phyloP scores from a whole-genome alignment of 257 asterid species.

The Fraxinus cuspidata region DNA sequence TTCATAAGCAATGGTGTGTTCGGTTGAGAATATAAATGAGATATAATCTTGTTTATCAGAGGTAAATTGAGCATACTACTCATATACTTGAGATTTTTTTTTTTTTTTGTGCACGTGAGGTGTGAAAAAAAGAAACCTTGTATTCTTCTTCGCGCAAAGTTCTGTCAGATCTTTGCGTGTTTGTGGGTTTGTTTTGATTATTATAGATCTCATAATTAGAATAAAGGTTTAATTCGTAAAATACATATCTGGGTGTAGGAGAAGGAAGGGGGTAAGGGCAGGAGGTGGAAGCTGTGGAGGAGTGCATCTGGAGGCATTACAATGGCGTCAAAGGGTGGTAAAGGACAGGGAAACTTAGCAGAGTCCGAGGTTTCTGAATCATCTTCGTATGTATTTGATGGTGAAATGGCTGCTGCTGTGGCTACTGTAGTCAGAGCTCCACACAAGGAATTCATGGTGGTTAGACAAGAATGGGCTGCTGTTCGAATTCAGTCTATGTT shows the following conservation, averaged over 20 bases:
- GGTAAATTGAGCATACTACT: too few species aligned
- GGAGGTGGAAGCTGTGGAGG: conserved; percentile 96
- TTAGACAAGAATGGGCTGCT: conserved; percentile 87
- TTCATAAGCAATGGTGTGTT: background rate
- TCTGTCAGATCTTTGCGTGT: background rate
- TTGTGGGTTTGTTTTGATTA: background rate
- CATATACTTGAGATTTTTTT: too few species aligned
- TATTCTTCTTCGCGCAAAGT: too few species aligned
- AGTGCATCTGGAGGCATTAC: conserved; percentile 67
- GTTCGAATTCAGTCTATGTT: conserved; percentile 77
- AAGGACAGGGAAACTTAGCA: conserved; percentile 39
- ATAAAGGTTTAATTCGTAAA: background rate
- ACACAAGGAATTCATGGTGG: conserved; percentile 67
- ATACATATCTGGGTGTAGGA: conserved; percentile 34
- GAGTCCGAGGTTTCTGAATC: conserved; percentile 59
- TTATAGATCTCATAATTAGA: background rate
- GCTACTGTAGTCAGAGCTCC: conserved; percentile 81
- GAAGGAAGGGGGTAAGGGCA: conserved; percentile 62
- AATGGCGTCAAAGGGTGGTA: conserved; percentile 41
- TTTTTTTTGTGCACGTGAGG: too few species aligned
- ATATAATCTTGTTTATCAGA: too few species aligned
- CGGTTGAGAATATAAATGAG: background rate
- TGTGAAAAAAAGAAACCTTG: too few species aligned
- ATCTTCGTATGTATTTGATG: conserved; percentile 46
- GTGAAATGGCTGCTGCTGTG: conserved; percentile 78